Percentiles rank a stretch among this genome's conserved stretches.
Evolutionary conservation across 768 basidiomycete genomes (phyloP).

Genomic region (Hebeloma cylindrosporum): DNA sequence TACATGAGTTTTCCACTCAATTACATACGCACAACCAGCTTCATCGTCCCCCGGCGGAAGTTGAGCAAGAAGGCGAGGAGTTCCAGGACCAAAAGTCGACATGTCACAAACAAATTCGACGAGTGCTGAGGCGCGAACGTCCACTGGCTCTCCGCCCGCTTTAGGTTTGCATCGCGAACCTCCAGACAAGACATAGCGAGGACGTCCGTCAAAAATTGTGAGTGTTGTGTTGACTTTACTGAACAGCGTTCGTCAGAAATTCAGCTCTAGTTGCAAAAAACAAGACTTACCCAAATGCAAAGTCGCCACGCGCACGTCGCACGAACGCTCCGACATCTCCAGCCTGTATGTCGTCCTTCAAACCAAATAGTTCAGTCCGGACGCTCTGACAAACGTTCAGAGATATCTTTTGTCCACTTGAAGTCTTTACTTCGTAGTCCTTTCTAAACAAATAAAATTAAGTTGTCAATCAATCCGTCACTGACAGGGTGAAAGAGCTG

Average conservation of each 20-base stretch:
- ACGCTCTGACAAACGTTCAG: conserved; percentile 68
- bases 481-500: conserved; percentile 3
- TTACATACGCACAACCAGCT: conserved; percentile 69
- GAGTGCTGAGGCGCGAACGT: conserved; percentile 58
- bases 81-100: conserved; percentile 56
- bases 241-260: background rate
- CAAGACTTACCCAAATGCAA: conserved; percentile 64
- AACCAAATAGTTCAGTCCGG: conserved; percentile 55
- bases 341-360: conserved; percentile 51
- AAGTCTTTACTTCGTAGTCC: conserved; percentile 58
- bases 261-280: background rate
- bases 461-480: conserved; percentile 8
- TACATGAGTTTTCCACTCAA: conserved; percentile 86
- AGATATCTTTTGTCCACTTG: conserved; percentile 45
- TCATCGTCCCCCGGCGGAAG: conserved; percentile 66
- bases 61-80: conserved; percentile 57
- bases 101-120: conserved; percentile 80
- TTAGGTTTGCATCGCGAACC: conserved; percentile 66
- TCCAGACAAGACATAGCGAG: conserved; percentile 55
- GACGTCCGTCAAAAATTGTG: conserved; percentile 46
- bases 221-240: conserved; percentile 70
- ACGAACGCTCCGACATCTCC: conserved; percentile 63
- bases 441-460: conserved; percentile 42
- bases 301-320: conserved; percentile 61
- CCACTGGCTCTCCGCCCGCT: conserved; percentile 30